phyloP scores from a whole-genome alignment of 495 filamentous ascomycete species.

The Podospora sp. region DNA sequence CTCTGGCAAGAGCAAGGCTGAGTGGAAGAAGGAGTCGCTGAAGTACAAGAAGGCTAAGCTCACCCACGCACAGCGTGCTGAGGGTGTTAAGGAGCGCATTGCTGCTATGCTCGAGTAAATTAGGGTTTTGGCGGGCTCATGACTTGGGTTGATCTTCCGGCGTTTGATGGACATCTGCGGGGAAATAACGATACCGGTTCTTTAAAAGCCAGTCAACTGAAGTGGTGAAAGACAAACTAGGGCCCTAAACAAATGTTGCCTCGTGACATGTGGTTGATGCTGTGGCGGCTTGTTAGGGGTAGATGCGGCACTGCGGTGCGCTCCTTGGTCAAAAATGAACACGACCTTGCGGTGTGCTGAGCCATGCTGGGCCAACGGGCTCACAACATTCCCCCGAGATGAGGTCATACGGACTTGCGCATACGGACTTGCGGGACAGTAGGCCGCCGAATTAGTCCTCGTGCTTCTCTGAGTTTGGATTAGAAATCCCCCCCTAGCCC shows the following conservation, averaged over 20 bases:
- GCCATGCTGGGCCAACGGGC: neutral
- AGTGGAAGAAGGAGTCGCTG: slow-evolving; percentile 94
- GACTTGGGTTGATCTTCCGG: slow-evolving; percentile 36
- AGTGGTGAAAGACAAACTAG: neutral
- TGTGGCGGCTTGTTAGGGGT: slow-evolving; percentile 11
- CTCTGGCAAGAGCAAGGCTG: slow-evolving; percentile 89
- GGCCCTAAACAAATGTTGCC: slow-evolving; percentile 3
- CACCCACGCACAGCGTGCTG: slow-evolving; percentile 74
- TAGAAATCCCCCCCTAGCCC: neutral
- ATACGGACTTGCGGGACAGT: slow-evolving; percentile 1
- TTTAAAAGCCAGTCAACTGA: slow-evolving; percentile 38
- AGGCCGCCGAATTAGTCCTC: neutral
- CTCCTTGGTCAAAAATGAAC: neutral
- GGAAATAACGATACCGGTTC: slow-evolving; percentile 35
- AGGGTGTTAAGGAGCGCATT: slow-evolving; percentile 87
- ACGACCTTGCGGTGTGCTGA: neutral
- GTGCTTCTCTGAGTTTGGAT: neutral
- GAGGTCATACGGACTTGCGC: slow-evolving; percentile 12
- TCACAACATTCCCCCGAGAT: neutral
- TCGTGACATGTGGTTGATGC: slow-evolving; percentile 18
- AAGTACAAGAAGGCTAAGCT: slow-evolving; percentile 81
- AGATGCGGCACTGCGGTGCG: slow-evolving; percentile 3
- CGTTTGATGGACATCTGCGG: slow-evolving; percentile 26
- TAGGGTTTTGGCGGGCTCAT: slow-evolving; percentile 25
- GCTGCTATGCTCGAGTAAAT: slow-evolving; percentile 58